Conservation (phyloP, 2,329 filamentous ascomycete species). For the Xylariaceae sp. region DNA sequence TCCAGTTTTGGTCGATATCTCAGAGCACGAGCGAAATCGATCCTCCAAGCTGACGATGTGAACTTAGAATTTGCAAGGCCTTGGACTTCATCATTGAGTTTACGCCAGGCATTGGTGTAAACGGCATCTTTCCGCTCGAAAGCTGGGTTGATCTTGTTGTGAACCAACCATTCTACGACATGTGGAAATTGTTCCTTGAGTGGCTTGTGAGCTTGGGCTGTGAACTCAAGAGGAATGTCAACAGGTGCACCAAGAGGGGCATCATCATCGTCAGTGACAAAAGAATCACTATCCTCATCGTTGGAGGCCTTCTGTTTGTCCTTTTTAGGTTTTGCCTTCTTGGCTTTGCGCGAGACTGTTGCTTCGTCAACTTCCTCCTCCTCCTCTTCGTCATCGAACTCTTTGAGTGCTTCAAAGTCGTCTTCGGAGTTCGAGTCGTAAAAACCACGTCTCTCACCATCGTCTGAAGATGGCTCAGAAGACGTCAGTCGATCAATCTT, state of each 20-base stretch:
- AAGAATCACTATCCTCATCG: conserved; percentile 45
- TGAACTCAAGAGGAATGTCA: conserved; percentile 66
- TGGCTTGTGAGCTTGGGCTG: conserved; percentile 60
- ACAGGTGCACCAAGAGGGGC: conserved; percentile 53
- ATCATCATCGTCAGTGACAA: conserved; percentile 63
- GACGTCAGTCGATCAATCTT: conserved; percentile 13
- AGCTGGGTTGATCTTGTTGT: conserved; percentile 70
- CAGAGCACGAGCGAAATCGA: conserved; percentile 62
- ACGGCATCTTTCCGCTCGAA: conserved; percentile 59
- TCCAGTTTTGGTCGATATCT: conserved; percentile 61
- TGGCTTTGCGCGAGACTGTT: conserved; percentile 15
- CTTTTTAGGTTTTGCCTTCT: conserved; percentile 8
- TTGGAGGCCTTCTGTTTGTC: conserved; percentile 8
- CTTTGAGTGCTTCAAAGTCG: conserved; percentile 26
- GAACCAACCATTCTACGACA: conserved; percentile 76
- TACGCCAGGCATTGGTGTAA: conserved; percentile 65
- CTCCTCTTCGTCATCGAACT: conserved; percentile 34
- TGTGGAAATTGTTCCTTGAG: conserved; percentile 69
- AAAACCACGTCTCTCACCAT: conserved; percentile 42
- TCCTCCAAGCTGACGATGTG: conserved; percentile 66
- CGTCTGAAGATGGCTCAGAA: conserved; percentile 38
- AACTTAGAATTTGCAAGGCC: conserved; percentile 69
- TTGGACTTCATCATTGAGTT: conserved; percentile 66
- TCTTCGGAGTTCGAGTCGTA: conserved; percentile 33
- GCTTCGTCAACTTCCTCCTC: conserved; percentile 16